A percentile compares a stretch with the other conserved stretches of the same genome.
Conservation (phyloP, 768 basidiomycete species). For the Rhodosporidiobolus odoratus region DNA sequence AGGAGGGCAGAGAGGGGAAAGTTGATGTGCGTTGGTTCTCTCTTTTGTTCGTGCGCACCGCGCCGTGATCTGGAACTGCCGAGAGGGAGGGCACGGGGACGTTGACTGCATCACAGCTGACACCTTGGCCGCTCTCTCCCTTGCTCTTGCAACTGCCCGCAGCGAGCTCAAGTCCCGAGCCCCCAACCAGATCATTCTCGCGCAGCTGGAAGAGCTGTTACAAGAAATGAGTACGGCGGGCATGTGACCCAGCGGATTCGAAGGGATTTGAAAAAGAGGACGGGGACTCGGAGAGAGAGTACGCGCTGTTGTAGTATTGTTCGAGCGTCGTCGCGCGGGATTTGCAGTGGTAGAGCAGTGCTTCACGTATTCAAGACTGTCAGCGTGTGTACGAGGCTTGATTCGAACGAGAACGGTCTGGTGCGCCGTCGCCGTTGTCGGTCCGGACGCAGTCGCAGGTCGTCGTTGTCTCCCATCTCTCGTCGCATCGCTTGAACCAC, state of each 20-base stretch:
- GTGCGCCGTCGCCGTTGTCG: too few species aligned
- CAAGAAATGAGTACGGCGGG: conserved; percentile 27
- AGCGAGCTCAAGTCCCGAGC: conserved; percentile 34
- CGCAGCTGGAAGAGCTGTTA: conserved; percentile 31
- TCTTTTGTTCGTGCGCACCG: neutral
- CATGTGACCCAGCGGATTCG: too few species aligned
- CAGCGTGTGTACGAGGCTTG: too few species aligned
- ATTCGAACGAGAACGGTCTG: too few species aligned
- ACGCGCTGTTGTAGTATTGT: neutral
- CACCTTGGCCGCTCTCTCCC: neutral
- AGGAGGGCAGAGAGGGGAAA: conserved; percentile 77
- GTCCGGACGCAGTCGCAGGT: too few species aligned
- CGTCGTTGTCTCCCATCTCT: too few species aligned
- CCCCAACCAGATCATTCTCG: conserved; percentile 35
- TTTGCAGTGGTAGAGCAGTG: too few species aligned
- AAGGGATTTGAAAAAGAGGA: too few species aligned
- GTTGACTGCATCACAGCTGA: neutral
- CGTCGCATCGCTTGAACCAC: too few species aligned
- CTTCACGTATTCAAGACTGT: too few species aligned
- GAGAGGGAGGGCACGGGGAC: neutral
- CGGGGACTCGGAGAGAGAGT: too few species aligned
- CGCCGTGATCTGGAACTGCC: neutral
- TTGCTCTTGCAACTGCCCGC: neutral
- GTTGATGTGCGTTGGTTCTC: conserved; percentile 62
- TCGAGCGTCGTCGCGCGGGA: too few species aligned